Conservation (phyloP, 108 stramenopile genomes). For the Nitzschia sp. region DNA sequence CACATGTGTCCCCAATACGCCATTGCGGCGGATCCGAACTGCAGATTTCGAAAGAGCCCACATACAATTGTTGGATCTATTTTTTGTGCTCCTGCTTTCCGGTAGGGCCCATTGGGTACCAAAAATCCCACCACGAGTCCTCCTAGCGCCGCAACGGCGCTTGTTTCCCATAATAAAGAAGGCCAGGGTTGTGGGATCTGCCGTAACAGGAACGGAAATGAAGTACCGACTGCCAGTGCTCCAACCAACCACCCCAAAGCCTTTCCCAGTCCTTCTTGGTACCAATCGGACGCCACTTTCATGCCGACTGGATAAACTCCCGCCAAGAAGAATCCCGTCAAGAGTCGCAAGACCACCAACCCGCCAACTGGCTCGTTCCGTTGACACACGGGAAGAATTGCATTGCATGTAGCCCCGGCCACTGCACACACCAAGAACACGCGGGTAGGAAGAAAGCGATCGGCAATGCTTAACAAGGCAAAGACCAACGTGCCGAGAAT, state of each 20-base stretch:
- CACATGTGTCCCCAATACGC: conserved; percentile 57
- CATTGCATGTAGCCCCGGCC: conserved; percentile 30
- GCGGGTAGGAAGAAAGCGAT: conserved; percentile 34
- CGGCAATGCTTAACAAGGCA: conserved; percentile 32
- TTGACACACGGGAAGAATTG: conserved; percentile 9
- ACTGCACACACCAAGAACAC: conserved; percentile 25
- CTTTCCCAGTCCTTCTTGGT: conserved; percentile 30
- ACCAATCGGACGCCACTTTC: conserved; percentile 48
- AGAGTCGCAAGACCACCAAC: conserved; percentile 28
- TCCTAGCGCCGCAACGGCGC: conserved; percentile 18
- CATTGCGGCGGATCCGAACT: conserved; percentile 24
- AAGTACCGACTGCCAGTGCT: conserved; percentile 36
- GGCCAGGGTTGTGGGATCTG: conserved; percentile 28
- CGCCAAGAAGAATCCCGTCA: conserved; percentile 36
- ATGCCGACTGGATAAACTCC: conserved; percentile 53
- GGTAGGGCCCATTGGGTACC: conserved; percentile 28
- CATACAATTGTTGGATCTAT: conserved; percentile 18
- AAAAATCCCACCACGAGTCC: conserved; percentile 17
- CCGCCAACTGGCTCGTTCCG: conserved; percentile 11
- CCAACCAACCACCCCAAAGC: conserved; percentile 42
- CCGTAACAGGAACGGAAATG: conserved; percentile 39
- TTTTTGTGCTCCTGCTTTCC: conserved; percentile 8
- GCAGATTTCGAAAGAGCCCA: conserved; percentile 6
- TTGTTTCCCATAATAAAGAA: conserved; percentile 17
- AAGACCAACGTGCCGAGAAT: conserved; percentile 43